Percentiles rank a stretch among this genome's conserved stretches.
phyloP scores from a whole-genome alignment of 2,329 filamentous ascomycete genomes.

The Helotiales sp. region DNA sequence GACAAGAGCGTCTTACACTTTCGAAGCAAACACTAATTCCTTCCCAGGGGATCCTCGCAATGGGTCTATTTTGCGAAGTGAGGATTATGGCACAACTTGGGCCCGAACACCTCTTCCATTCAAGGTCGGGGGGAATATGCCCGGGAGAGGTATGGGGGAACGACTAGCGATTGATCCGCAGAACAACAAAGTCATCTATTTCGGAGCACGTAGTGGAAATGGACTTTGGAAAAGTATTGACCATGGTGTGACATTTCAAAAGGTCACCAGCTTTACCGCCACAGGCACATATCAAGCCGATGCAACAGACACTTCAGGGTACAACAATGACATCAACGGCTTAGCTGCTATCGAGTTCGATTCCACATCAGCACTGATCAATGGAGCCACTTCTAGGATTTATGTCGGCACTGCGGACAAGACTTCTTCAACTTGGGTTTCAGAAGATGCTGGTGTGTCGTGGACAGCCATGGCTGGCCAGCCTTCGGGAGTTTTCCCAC shows the following conservation, averaged over 20 bases:
- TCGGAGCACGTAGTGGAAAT: slow-evolving; percentile 62
- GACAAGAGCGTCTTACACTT: no score
- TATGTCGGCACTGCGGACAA: slow-evolving; percentile 31
- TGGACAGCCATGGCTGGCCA: slow-evolving; percentile 30
- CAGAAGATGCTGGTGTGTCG: slow-evolving; percentile 34
- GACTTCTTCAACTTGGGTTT: slow-evolving; percentile 25
- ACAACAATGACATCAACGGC: slow-evolving; percentile 30
- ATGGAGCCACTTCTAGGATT: slow-evolving; percentile 34
- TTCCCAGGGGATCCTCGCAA: slow-evolving; percentile 63
- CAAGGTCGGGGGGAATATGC: slow-evolving; percentile 67
- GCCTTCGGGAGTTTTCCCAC: slow-evolving; percentile 34
- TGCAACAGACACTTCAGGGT: slow-evolving; percentile 19
- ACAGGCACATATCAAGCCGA: slow-evolving; percentile 29
- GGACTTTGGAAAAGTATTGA: slow-evolving; percentile 64
- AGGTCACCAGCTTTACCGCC: slow-evolving; percentile 55
- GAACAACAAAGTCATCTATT: slow-evolving; percentile 61
- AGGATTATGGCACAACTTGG: slow-evolving; percentile 60
- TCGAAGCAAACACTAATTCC: no score
- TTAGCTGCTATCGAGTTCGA: slow-evolving; percentile 35
- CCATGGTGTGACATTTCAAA: slow-evolving; percentile 56
- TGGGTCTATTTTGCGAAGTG: slow-evolving; percentile 58
- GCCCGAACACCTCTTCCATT: slow-evolving; percentile 55
- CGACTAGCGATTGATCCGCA: slow-evolving; percentile 62
- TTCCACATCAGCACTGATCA: slow-evolving; percentile 23
- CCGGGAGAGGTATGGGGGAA: slow-evolving; percentile 63